Base-by-base conservation (phyloP, 768 basidiomycete species). In the Trametes cubensis region DNA sequence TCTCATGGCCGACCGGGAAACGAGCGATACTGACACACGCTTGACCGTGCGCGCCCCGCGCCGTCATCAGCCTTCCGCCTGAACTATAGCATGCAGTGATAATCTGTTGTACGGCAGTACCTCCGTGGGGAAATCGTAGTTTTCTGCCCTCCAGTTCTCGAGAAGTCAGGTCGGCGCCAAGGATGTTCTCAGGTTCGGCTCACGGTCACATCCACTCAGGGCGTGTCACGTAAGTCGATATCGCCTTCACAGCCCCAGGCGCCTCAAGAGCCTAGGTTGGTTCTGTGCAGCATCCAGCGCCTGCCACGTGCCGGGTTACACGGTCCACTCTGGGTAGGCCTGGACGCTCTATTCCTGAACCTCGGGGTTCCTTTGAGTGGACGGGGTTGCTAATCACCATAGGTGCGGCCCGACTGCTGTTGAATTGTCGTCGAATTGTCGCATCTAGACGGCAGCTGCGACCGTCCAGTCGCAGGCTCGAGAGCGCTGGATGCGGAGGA, bases 11-110 rank as follows among this genome's bases (percentile, higher is more conserved):
- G 18, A 15, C 6, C 17, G 4, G 7, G 3, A 39, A 21, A n/a
- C 17, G 3, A 6, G 14, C 26, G 11, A 23, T 44, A 39, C 45
- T 46, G 55, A 60, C 26, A 20, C 6, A 13, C 30, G 15, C 18
- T 26, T 18, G 34, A 6, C 34, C 34, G 34, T 34, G 34, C 34
- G 10, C 34, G 34, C 34, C n/a, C 17, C 23, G 26, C n/a, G 51
- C 39, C 15, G 4, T 30, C n/a, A 38, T 14, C 55, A 67, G 67
- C 64, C 20, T 67, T 67, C 64, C 67, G 67, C 15, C 48, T 67
- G 21, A 67, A 67, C 59, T 67, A 65, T 52, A 60, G 57, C 46
- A 57, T 67, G 63, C 48, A 60, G 45, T 63, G 34, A 60, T 45
- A 14, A 44, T n/a, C 2, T 28, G 42, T 49, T 26, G 44, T 41